phyloP scores from a whole-genome alignment of 1,284 basidiomycete species.

The Apiotrichum domesticum region DNA sequence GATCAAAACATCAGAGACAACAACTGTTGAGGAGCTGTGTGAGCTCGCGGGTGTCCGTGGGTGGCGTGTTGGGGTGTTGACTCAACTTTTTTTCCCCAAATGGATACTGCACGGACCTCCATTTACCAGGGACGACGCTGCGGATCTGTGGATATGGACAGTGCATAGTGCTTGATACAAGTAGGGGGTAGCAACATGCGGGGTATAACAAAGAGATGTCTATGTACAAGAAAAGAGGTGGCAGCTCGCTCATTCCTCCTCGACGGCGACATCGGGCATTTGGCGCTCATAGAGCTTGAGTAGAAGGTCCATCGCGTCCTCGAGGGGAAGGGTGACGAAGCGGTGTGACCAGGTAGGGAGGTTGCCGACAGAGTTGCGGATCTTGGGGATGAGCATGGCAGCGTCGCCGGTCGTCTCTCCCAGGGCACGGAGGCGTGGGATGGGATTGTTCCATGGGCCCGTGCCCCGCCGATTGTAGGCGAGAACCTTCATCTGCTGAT shows the following conservation, averaged over 20 bases:
- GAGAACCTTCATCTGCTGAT: neutral
- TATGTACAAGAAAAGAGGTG: neutral
- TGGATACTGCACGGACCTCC: no score
- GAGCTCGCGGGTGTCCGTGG: no score
- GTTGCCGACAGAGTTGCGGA: constrained; percentile 71
- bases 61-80: no score
- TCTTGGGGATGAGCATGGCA: constrained; percentile 64
- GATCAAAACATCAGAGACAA: no score
- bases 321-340: constrained; percentile 72
- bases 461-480: constrained; percentile 17
- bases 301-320: constrained; percentile 75
- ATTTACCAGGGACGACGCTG: neutral
- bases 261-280: constrained; percentile 42
- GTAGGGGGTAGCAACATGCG: constrained; percentile 8
- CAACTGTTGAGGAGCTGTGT: no score
- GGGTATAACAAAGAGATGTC: constrained; percentile 1
- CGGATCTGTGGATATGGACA: constrained; percentile 1
- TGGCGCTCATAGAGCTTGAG: constrained; percentile 75
- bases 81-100: no score
- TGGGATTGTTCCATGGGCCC: constrained; percentile 22
- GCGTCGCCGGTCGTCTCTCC: constrained; percentile 82
- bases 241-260: neutral
- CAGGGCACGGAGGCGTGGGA: constrained; percentile 66
- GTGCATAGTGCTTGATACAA: neutral
- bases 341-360: constrained; percentile 79